A percentile compares a stretch with the other conserved stretches of the same genome.
Evolutionary conservation across 345 rosid genomes (phyloP).

Genomic region (Eucalyptus albens): DNA sequence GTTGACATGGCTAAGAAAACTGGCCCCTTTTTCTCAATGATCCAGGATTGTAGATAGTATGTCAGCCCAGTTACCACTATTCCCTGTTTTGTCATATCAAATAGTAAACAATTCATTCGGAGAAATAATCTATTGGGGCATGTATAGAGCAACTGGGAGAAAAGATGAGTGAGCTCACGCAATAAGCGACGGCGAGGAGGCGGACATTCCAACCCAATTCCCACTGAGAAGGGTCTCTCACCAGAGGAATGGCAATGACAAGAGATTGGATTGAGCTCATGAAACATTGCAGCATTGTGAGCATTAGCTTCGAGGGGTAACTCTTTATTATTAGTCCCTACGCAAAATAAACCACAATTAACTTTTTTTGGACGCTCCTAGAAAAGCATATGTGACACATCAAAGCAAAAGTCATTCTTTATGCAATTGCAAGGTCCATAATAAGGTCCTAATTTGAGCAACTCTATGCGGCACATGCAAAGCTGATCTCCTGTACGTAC

Average conservation of each 20-base stretch:
- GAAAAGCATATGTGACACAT: not conserved
- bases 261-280: constrained; percentile 70
- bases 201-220: constrained; percentile 69
- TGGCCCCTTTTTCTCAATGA: constrained; percentile 86
- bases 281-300: constrained; percentile 70
- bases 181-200: constrained; percentile 67
- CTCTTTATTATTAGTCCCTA: constrained; percentile 50
- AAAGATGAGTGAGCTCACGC: constrained; percentile 24
- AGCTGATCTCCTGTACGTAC: not conserved
- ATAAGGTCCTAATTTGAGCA: not conserved
- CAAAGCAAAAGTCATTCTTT: not conserved
- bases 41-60: constrained; percentile 84
- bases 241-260: constrained; percentile 61
- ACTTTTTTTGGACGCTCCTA: not conserved
- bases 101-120: not conserved
- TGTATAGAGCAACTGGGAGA: not conserved
- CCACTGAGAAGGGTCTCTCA: constrained; percentile 68
- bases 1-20: constrained; percentile 88
- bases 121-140: not conserved
- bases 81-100: constrained; percentile 31
- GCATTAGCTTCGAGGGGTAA: constrained; percentile 80
- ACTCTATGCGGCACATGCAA: not conserved
- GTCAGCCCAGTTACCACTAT: constrained; percentile 80
- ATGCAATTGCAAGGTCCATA: not conserved
- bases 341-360: not conserved